Evolutionary conservation across 169 alveolate species (phyloP), one percentile per base, ranked within the genome.

Genomic region (Babesia bigemina): DNA sequence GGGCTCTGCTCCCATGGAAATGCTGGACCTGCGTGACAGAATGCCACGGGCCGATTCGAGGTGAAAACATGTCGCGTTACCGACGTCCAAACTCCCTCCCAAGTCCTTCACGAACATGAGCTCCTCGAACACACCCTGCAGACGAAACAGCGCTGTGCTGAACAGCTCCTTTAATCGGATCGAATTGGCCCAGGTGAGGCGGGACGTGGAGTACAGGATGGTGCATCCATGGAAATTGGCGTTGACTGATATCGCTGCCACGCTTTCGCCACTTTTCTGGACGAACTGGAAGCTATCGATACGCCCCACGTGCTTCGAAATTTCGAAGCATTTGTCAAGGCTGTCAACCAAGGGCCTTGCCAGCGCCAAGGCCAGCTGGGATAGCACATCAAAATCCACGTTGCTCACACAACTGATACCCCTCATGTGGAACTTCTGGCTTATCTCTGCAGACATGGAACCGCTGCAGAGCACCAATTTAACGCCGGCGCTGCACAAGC

Each of bases 61-160:
- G 28, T 19, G 45, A 7, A 66, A 50, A 28, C 12, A 17, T 7
- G 49, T 14, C 11, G 59, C 21, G 4, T 17, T 10, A 24, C 49
- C 62, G 8, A 10, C 47, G 29, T 28, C 28, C 21, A 79, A 28
- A 10, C 56, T 53, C 22, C 88, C 88, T 19, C 69, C 75, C 39
- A 81, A 47, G 33, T 72, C 65, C 28, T 72, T 63, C 29, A 81
- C 73, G 24, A 81, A 53, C 49, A 22, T 39, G 8, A 72, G 63
- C 67, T 81, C 88, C 63, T 81, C 88, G 17, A 81, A 56, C 14
- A 81, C 26, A 0, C 67, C 62, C 61, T 81, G 88, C 47, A 81
- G 63, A 12, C 79, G 70, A 39, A 60, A 58, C 13, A 81, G 22
- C 16, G 79, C 22, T 16, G 56, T 72, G 24, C 57, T 22, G n/a